Conservation (phyloP, 768 basidiomycete species). For the Baorangia bicolor region DNA sequence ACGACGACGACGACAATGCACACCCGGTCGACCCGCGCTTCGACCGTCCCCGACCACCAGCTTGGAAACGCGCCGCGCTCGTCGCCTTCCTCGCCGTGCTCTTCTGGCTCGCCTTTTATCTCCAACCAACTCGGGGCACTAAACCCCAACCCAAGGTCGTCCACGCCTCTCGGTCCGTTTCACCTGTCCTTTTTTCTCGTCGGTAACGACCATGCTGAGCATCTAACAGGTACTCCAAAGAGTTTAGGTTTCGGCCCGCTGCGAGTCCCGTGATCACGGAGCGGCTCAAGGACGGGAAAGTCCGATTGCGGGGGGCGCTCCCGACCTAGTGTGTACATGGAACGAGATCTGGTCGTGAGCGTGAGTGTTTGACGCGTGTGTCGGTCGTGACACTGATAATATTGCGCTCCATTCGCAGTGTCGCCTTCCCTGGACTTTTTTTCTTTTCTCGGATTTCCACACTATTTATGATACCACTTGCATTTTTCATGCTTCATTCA, state of each 20-base stretch:
- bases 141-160: constrained; percentile 46
- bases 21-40: constrained; percentile 26
- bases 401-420: too few relatives aligned
- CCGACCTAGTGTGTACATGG: constrained; percentile 26
- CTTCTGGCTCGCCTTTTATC: constrained; percentile 44
- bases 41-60: constrained; percentile 39
- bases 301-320: constrained; percentile 67
- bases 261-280: constrained; percentile 84
- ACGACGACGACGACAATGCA: not conserved
- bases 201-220: not conserved
- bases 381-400: not conserved
- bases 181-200: not conserved
- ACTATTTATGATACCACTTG: not conserved
- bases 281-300: constrained; percentile 65
- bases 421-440: too few relatives aligned
- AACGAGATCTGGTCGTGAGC: not conserved
- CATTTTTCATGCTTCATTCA: not conserved
- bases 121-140: constrained; percentile 26
- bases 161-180: constrained; percentile 60
- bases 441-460: too few relatives aligned
- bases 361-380: not conserved
- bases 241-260: constrained; percentile 79
- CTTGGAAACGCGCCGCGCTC: constrained; percentile 47
- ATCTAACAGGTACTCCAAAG: constrained; percentile 70
- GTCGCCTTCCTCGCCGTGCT: constrained; percentile 41